phyloP scores from a whole-genome alignment of 192 early-diverging fungal species.

The Phycomyces nitens region DNA sequence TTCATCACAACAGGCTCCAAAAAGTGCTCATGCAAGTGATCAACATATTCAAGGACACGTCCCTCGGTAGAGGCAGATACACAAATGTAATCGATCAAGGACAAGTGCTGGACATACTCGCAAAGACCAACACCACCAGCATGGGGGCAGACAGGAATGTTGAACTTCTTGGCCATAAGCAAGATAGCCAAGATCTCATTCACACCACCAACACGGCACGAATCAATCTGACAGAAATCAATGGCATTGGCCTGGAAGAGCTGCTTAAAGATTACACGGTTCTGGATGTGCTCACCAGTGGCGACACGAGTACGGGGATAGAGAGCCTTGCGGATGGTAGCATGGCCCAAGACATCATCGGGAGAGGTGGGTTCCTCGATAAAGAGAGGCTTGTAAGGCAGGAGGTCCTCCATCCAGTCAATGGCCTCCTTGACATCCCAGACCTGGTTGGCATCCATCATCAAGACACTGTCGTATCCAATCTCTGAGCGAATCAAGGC shows the following conservation, averaged over 20 bases:
- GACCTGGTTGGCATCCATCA: conserved; percentile 52
- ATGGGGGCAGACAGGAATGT: conserved; percentile 36
- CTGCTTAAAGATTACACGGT: conserved; percentile 39
- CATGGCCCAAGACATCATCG: conserved; percentile 42
- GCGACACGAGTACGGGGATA: conserved; percentile 33
- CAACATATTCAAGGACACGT: conserved; percentile 39
- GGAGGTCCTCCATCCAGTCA: conserved; percentile 43
- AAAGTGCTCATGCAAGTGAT: conserved; percentile 39
- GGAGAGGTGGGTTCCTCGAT: conserved; percentile 46
- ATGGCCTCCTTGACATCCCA: conserved; percentile 47
- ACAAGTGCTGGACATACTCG: conserved; percentile 37
- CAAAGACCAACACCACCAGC: conserved; percentile 39
- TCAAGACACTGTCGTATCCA: conserved; percentile 38
- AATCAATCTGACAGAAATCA: conserved; percentile 39
- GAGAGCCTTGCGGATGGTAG: conserved; percentile 37
- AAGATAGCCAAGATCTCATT: conserved; percentile 37
- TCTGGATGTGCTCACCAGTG: conserved; percentile 41
- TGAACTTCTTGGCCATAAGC: conserved; percentile 39
- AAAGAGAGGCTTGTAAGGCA: conserved; percentile 40
- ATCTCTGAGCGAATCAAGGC: conserved; percentile 40
- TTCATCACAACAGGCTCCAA: conserved; percentile 32
- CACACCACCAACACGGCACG: conserved; percentile 39
- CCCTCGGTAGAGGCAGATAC: conserved; percentile 28
- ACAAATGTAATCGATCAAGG: conserved; percentile 39
- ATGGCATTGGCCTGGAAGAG: conserved; percentile 40